These are phyloP conservation scores for Peterozyma toletana DNA, from an alignment of 805 yeast genomes.

Conservation along the genomic window DNA sequence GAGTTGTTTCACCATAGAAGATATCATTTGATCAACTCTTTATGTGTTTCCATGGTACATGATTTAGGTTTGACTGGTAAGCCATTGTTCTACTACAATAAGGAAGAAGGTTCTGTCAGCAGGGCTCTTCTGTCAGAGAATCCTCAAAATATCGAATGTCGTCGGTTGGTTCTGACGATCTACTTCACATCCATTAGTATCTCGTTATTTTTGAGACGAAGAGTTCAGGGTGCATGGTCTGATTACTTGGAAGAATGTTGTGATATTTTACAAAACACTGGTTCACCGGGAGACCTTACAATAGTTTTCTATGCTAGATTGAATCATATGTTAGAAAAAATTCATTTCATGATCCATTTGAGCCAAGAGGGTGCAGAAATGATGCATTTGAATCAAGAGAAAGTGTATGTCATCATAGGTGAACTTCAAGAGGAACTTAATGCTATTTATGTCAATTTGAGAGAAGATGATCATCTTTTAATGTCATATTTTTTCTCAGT, in stretches of 20 bases:
- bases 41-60: conserved; percentile 61
- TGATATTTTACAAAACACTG: conserved; percentile 30
- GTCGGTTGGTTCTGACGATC: conserved; percentile 46
- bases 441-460: conserved; percentile 29
- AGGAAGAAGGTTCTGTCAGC: conserved; percentile 31
- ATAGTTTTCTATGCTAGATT: conserved; percentile 55
- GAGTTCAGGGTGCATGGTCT: conserved; percentile 57
- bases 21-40: conserved; percentile 58
- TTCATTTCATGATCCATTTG: conserved; percentile 31
- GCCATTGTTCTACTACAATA: conserved; percentile 33
- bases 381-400: conserved; percentile 19
- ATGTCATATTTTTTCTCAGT: conserved; percentile 52
- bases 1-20: conserved; percentile 77
- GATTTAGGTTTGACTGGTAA: conserved; percentile 69
- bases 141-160: conserved; percentile 35
- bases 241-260: conserved; percentile 60
- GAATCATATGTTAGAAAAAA: conserved; percentile 53
- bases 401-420: conserved; percentile 30
- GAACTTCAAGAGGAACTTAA: conserved; percentile 45
- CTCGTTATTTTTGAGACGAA: conserved; percentile 58
- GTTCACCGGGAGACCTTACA: conserved; percentile 24
- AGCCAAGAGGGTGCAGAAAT: conserved; percentile 35
- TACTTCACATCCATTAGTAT: conserved; percentile 59
- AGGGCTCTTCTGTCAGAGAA: conserved; percentile 31
- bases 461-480: conserved; percentile 29